A percentile compares a stretch with the other conserved stretches of the same genome.
Conservation (phyloP, 129 eudicot species). For the Centrapalus pauciflorus region DNA sequence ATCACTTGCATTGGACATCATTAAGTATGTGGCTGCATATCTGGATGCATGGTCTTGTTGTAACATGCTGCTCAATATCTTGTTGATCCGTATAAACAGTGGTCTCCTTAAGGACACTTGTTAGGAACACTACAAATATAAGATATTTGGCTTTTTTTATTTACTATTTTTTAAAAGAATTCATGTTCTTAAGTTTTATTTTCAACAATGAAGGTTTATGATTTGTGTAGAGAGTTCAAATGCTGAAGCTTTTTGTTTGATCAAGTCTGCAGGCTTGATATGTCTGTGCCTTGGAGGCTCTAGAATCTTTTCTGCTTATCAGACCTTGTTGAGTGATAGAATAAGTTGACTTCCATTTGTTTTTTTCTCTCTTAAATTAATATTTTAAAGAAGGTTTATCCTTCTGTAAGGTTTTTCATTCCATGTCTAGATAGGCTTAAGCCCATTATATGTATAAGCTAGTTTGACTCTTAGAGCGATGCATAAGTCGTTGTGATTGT, state of each 20-base stretch:
- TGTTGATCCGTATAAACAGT: background rate
- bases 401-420: background rate
- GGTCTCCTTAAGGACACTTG: background rate
- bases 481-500: background rate
- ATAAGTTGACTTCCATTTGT: background rate
- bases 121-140: background rate
- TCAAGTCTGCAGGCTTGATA: background rate
- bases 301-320: background rate
- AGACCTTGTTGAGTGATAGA: background rate
- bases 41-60: background rate
- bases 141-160: background rate
- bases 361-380: too few relatives aligned
- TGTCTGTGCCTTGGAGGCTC: background rate
- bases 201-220: background rate
- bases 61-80: background rate
- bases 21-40: too few relatives aligned
- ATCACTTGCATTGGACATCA: too few relatives aligned
- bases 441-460: background rate
- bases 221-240: background rate
- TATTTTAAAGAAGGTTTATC: background rate
- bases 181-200: background rate
- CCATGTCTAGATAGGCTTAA: background rate
- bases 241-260: slow-evolving; percentile 6
- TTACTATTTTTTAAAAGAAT: too few relatives aligned
- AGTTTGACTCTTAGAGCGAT: slow-evolving; percentile 5